These are phyloP conservation scores for Saccharomycopsis fodiens DNA, from an alignment of 805 yeast species.

Conservation along the genomic window DNA sequence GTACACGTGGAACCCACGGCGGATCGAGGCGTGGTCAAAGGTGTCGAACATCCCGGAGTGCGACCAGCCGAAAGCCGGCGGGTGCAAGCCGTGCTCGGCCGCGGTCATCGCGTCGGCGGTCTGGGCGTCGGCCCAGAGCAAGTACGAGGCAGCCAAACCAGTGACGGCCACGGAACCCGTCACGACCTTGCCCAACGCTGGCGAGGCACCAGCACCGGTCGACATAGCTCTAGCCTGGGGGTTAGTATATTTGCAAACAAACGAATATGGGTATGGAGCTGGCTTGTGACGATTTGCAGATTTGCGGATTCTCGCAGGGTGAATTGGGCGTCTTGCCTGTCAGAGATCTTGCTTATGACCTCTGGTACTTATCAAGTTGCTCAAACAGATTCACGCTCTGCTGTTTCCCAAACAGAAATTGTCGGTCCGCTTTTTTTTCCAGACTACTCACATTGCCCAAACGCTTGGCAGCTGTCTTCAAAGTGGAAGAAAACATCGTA, in stretches of 20 bases:
- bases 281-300: too few relatives aligned
- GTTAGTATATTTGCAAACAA: too few relatives aligned
- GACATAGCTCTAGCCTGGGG: not conserved
- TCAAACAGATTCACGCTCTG: too few relatives aligned
- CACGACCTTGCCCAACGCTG: slow-evolving; percentile 40
- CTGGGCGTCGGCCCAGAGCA: slow-evolving; percentile 74
- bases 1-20: slow-evolving; percentile 99
- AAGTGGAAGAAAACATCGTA: slow-evolving; percentile 5
- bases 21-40: slow-evolving; percentile 89
- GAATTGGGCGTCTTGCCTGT: too few relatives aligned
- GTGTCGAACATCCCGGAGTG: slow-evolving; percentile 88
- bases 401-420: too few relatives aligned
- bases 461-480: slow-evolving; percentile 11
- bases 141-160: slow-evolving; percentile 75
- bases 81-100: slow-evolving; percentile 97
- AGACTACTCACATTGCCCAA: slow-evolving; percentile 2
- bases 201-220: slow-evolving; percentile 18
- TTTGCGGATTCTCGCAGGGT: too few relatives aligned
- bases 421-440: too few relatives aligned
- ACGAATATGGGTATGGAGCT: too few relatives aligned
- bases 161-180: slow-evolving; percentile 61
- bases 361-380: too few relatives aligned
- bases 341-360: too few relatives aligned
- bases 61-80: slow-evolving; percentile 90
- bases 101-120: slow-evolving; percentile 96